phyloP scores from a whole-genome alignment of 1,139 yeast genomes.

The Geotrichum siamense region DNA sequence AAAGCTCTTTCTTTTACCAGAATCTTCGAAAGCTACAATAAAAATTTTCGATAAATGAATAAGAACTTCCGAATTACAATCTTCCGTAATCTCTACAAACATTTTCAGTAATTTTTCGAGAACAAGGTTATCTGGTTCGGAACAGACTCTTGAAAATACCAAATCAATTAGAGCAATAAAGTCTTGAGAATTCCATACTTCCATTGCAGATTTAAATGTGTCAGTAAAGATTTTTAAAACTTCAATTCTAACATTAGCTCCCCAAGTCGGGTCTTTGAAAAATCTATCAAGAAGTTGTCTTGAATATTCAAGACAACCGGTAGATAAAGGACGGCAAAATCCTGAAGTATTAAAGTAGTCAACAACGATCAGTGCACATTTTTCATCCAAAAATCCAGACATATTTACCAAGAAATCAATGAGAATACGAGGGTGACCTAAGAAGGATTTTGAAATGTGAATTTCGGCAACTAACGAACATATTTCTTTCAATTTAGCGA shows the following conservation, averaged over 20 bases:
- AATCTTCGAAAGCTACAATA: constrained; percentile 4
- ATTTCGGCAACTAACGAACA: constrained; percentile 21
- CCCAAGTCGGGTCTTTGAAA: constrained; percentile 35
- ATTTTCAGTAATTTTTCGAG: constrained; percentile 10
- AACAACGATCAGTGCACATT: constrained; percentile 40
- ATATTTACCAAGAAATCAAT: constrained; percentile 41
- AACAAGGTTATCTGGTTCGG: constrained; percentile 27
- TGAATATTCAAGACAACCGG: constrained; percentile 48
- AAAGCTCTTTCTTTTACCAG: constrained; percentile 7
- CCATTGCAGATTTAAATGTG: constrained; percentile 31
- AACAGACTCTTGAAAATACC: constrained; percentile 21
- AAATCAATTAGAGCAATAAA: constrained; percentile 20
- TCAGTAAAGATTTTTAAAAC: constrained; percentile 43
- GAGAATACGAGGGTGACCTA: constrained; percentile 43
- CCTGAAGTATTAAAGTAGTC: constrained; percentile 45
- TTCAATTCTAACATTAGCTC: constrained; percentile 37
- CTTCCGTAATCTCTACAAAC: constrained; percentile 9
- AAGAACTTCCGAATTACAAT: constrained; percentile 8
- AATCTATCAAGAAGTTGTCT: constrained; percentile 43
- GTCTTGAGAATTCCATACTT: constrained; percentile 21
- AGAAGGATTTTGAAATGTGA: constrained; percentile 27
- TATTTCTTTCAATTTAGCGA: constrained; percentile 20
- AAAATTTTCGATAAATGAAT: constrained; percentile 5
- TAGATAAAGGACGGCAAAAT: constrained; percentile 47
- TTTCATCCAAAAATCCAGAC: constrained; percentile 37